phyloP scores from a whole-genome alignment of 116 monocot species.

The Iris pallida region DNA sequence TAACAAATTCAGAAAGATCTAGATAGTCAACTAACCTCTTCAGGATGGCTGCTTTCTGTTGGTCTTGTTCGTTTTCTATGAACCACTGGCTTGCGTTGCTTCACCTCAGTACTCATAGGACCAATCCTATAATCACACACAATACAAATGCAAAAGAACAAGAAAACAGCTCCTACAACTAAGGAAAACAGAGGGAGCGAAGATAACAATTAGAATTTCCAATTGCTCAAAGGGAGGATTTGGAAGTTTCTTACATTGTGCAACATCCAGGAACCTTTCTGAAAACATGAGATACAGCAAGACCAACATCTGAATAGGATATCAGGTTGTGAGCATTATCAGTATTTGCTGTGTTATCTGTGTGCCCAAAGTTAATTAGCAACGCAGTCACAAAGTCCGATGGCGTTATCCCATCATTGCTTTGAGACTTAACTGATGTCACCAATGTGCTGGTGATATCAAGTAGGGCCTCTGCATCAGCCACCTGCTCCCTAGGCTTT shows the following conservation, averaged over 20 bases:
- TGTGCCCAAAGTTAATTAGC: conserved; percentile 32
- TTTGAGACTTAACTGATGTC: conserved; percentile 45
- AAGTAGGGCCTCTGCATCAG: conserved; percentile 54
- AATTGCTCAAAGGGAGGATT: not conserved
- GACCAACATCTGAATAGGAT: conserved; percentile 31
- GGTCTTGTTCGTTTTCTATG: conserved; percentile 43
- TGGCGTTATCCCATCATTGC: conserved; percentile 41
- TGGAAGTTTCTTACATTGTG: conserved; percentile 38
- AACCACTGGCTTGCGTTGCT: conserved; percentile 49
- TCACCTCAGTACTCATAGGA: conserved; percentile 72
- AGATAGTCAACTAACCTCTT: conserved; percentile 47
- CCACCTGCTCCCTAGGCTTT: conserved; percentile 55
- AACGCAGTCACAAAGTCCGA: conserved; percentile 50
- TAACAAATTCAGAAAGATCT: not conserved
- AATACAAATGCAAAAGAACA: not conserved
- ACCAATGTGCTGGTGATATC: conserved; percentile 40
- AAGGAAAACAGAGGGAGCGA: not conserved
- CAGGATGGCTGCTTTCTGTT: conserved; percentile 54
- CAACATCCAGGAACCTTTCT: conserved; percentile 33
- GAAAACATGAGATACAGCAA: conserved; percentile 31
- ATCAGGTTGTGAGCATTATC: conserved; percentile 26
- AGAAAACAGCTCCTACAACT: not conserved
- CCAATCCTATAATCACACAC: conserved; percentile 52
- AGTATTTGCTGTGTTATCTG: conserved; percentile 13
- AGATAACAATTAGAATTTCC: not conserved